A percentile compares a stretch with the other conserved stretches of the same genome.
Conservation (phyloP, 2,329 filamentous ascomycete genomes). For the Fusarium acutatum region DNA sequence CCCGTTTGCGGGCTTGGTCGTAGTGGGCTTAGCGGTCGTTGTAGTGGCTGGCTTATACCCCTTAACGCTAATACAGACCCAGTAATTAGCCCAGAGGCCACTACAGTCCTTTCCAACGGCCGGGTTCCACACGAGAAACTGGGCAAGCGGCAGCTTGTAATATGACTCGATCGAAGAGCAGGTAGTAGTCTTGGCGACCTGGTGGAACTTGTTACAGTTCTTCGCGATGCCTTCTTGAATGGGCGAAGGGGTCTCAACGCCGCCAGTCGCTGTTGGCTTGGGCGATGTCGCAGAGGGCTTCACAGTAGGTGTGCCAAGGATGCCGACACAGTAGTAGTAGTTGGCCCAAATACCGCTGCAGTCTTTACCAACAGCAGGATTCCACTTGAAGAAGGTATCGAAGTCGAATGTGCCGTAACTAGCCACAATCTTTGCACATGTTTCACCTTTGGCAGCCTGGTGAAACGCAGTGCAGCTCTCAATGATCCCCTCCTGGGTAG, state of each 20-base stretch:
- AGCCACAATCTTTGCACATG: not conserved
- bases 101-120: not conserved
- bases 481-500: not conserved
- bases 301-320: not conserved
- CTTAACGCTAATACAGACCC: not conserved
- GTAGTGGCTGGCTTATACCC: not conserved
- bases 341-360: not conserved
- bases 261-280: not conserved
- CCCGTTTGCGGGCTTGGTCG: not conserved
- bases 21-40: not conserved
- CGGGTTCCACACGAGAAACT: not conserved
- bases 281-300: not conserved
- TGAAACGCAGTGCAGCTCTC: not conserved
- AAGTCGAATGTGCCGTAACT: not conserved
- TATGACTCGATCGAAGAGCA: slow-evolving; percentile 39
- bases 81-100: not conserved
- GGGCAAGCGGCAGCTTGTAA: not conserved
- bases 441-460: not conserved
- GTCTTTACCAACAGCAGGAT: not conserved
- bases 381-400: not conserved
- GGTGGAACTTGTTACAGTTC: slow-evolving; percentile 18
- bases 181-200: slow-evolving; percentile 30
- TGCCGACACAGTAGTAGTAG: not conserved
- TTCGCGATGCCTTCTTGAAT: not conserved
- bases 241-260: not conserved